Conservation (phyloP, 306 rosid species). For the Betula pendula region DNA sequence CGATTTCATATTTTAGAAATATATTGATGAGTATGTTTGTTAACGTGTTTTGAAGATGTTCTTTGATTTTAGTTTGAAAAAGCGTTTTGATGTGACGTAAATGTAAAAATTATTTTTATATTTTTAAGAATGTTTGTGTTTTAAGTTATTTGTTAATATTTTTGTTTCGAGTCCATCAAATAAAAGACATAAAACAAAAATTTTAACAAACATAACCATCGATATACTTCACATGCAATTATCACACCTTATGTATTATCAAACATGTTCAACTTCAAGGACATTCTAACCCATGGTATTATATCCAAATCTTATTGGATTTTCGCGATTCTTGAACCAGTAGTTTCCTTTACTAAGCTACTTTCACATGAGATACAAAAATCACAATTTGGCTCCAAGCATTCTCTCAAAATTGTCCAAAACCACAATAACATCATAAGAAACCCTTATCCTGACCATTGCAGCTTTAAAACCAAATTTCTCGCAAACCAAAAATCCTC, state of each 20-base stretch:
- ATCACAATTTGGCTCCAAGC: conserved; percentile 8
- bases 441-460: conserved; percentile 71
- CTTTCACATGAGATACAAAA: conserved; percentile 2
- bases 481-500: conserved; percentile 25
- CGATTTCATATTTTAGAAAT: neutral
- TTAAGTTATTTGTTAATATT: no score
- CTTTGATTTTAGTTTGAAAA: no score
- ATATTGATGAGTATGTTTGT: neutral
- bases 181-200: no score
- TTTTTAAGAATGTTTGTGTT: no score
- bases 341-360: conserved; percentile 43
- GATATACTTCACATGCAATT: conserved; percentile 7
- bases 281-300: conserved; percentile 28
- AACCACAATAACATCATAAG: conserved; percentile 50
- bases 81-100: no score
- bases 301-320: conserved; percentile 31
- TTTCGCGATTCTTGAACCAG: conserved; percentile 41
- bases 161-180: no score
- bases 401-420: conserved; percentile 39
- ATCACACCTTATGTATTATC: conserved; percentile 17
- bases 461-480: conserved; percentile 42
- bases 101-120: no score
- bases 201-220: no score
- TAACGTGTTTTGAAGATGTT: no score
- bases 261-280: conserved; percentile 59